These are phyloP conservation scores for Yarrowia osloensis DNA, from an alignment of 805 yeast genomes.

Conservation along the genomic window DNA sequence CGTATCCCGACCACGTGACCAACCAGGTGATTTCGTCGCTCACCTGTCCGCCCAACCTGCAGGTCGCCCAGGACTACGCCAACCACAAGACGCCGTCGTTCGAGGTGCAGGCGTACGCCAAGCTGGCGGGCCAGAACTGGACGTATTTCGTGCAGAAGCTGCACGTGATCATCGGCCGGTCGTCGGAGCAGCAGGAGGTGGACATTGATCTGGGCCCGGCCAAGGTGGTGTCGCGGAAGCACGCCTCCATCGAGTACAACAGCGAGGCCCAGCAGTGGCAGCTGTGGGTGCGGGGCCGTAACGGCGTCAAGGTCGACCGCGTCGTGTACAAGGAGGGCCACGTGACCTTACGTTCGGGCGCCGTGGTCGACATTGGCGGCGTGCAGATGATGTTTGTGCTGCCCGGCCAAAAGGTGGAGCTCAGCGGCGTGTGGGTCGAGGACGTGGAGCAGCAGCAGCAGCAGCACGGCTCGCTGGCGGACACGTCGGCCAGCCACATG, in stretches of 20 bases:
- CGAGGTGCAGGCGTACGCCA: constrained; percentile 95
- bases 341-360: constrained; percentile 71
- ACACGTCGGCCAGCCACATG: neutral
- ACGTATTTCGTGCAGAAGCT: constrained; percentile 86
- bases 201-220: constrained; percentile 96
- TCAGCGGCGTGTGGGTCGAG: constrained; percentile 17
- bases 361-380: constrained; percentile 90
- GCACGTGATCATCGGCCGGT: constrained; percentile 78
- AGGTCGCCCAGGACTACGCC: constrained; percentile 69
- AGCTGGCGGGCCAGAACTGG: constrained; percentile 91
- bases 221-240: constrained; percentile 91
- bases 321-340: constrained; percentile 48
- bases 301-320: constrained; percentile 90
- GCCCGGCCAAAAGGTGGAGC: constrained; percentile 65
- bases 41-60: constrained; percentile 73
- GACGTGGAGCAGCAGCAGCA: neutral
- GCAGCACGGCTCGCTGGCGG: neutral
- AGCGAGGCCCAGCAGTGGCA: constrained; percentile 81
- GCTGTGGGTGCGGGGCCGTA: constrained; percentile 77
- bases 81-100: constrained; percentile 59
- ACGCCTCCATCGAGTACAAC: constrained; percentile 82
- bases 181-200: constrained; percentile 43
- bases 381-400: constrained; percentile 98
- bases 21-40: constrained; percentile 74
- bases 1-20: constrained; percentile 53